Evolutionary conservation across 257 asterid species (phyloP).

Genomic region (Gentiana straminea): DNA sequence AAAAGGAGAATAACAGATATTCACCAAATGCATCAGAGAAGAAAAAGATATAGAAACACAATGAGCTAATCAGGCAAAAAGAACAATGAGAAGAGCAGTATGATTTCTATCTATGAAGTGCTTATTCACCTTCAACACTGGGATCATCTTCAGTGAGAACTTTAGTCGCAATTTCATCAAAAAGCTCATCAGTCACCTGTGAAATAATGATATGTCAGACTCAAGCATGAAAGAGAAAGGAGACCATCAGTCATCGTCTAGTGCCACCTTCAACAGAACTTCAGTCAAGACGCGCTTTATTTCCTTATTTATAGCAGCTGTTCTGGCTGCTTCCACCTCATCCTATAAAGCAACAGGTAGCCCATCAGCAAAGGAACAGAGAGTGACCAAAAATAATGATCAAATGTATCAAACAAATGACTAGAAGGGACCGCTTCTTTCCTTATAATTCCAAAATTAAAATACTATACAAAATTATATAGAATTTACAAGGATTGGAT

Average conservation of each 20-base stretch:
- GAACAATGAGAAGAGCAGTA: not conserved
- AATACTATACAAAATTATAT: too few relatives aligned
- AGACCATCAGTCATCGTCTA: constrained; percentile 14
- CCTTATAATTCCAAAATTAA: too few relatives aligned
- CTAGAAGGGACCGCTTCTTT: too few relatives aligned
- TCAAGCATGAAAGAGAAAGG: not conserved
- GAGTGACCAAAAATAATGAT: not conserved
- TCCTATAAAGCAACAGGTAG: constrained; percentile 36
- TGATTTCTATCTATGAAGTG: not conserved
- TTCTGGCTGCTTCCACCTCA: constrained; percentile 83
- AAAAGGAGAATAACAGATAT: constrained; percentile 7
- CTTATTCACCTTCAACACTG: constrained; percentile 51
- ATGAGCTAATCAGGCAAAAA: not conserved
- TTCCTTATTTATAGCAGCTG: constrained; percentile 84
- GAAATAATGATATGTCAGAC: constrained; percentile 26
- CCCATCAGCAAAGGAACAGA: constrained; percentile 3
- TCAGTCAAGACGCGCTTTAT: constrained; percentile 91
- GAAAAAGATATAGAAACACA: constrained; percentile 10
- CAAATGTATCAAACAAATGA: not conserved
- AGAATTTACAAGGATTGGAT: too few relatives aligned
- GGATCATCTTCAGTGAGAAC: constrained; percentile 75
- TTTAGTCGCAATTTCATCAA: constrained; percentile 92
- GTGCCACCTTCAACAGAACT: constrained; percentile 86
- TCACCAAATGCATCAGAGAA: not conserved
- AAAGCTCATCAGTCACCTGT: constrained; percentile 97